Evolutionary conservation across 768 basidiomycete genomes (phyloP), one percentile per base, ranked within the genome.

Genomic region (Hortiboletus campestris): DNA sequence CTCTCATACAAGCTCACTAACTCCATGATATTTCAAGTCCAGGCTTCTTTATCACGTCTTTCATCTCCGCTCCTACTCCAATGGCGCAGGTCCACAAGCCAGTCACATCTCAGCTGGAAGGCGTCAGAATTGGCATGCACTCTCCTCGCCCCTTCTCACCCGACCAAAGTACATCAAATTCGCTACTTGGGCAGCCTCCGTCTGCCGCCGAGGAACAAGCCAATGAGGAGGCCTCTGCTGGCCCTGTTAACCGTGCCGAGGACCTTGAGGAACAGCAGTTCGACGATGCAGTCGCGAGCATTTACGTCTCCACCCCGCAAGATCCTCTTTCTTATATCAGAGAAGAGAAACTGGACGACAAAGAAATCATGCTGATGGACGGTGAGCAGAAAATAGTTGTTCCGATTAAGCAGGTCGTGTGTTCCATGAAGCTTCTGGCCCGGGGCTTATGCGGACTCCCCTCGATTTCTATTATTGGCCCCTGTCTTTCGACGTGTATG

Each of bases 281-380:
- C 20, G 72, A 75, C 28, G 46, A 57, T 11, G 70, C 71, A 20
- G 41, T 81, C 3, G 62, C 61, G 43, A 64, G 50, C 19, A 63
- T 80, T 17, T 80, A 73, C 31, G 41, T 41, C 17, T 68, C 62
- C 29, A 53, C 59, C 4, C 56, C 63, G 13, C 59, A 62, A 36
- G 68, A 69, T 46, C 64, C 68, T 20, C 43, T 69, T 36, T 51
- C 45, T 16, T 62, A 77, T 42, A 81, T 89, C 28, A 65, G 84
- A 59, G 74, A 80, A 45, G 87, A 87, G 59, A 76, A 68, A 51
- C 58, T 88, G 12, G 81, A 85, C 54, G 81, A 82, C 25, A 77
- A 75, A 47, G 74, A 76, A 9, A 65, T 72, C 46, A 58, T 77
- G 54, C 63, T 86, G 22, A 85, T 87, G 83, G 82, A 85, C 47